Evolutionary conservation across 2,329 filamentous ascomycete genomes (phyloP), one percentile per base, ranked within the genome.

Genomic region (Pseudogymnoascus sp.): DNA sequence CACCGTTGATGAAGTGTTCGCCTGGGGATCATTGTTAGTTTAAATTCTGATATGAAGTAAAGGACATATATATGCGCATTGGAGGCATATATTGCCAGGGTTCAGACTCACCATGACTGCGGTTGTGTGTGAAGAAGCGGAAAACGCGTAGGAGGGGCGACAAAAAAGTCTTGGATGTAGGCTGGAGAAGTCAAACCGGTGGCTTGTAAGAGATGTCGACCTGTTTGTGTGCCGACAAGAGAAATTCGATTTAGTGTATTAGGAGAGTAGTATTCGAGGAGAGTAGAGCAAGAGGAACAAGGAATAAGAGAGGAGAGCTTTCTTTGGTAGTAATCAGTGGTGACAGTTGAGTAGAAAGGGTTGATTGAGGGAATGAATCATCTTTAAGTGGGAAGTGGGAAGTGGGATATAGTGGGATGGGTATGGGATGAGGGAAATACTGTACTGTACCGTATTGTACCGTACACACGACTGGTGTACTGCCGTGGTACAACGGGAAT

Each of bases 1-100:
- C 63, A 73, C 65, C 61, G 67, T 70, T 39, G 68, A 67, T 60
- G 69, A 69, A 60, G 64, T 40, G 60, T 31, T 59, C 58, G 58
- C 58, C 58, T 59, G 58, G 33, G 33, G 37, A 5, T 55, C 48
- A 55, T 55, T 12, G 72, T 70, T 70, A 72, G 25, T 62, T 69
- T 68, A 66, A 65, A 65, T 58, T 64, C 64, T 33, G 18, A 62
- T 60, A 33, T 27, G 21, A 21, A 42, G 35, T 18, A 31, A 27
- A 62, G 18, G 12, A 59, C 9, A n/a, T 27, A 52, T 31, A 21
- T 52, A 29, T 18, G 29, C 4, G 48, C 29, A 18, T 18, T 33
- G 48, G 9, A 13, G 10, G 7, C 10, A 5, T 52, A n/a, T 36
- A 4, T n/a, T 4, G 25, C 36, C 25, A 0, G 58, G 58, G 9